Evolutionary conservation across 371 early-diverging fungal genomes (phyloP).

Genomic region (Mortierella sp.): DNA sequence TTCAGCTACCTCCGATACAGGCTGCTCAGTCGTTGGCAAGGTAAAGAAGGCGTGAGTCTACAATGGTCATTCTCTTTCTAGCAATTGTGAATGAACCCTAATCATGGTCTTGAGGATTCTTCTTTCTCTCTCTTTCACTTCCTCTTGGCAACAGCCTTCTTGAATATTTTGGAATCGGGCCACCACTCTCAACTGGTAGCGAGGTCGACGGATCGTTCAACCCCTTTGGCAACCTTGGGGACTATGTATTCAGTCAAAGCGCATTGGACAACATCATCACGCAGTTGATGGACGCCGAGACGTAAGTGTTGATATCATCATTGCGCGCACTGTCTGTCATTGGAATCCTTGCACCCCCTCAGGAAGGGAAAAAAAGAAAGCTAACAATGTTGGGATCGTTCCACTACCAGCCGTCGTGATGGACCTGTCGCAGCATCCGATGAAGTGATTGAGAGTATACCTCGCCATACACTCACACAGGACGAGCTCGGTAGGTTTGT

Average conservation of each 20-base stretch:
- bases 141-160: too few relatives aligned
- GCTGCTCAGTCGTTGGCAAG: too few relatives aligned
- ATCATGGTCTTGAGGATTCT: too few relatives aligned
- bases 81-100: too few relatives aligned
- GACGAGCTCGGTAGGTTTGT: conserved; percentile 61
- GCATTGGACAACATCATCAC: conserved; percentile 84
- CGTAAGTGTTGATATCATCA: conserved; percentile 40
- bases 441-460: conserved; percentile 67
- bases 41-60: too few relatives aligned
- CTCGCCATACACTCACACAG: conserved; percentile 57
- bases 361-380: too few relatives aligned
- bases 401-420: conserved; percentile 59
- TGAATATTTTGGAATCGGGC: conserved; percentile 22
- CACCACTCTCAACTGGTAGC: neutral
- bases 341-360: too few relatives aligned
- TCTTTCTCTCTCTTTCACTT: too few relatives aligned
- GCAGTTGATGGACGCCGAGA: conserved; percentile 81
- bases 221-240: conserved; percentile 65
- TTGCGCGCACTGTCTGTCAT: too few relatives aligned
- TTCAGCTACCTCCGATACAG: too few relatives aligned
- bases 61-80: too few relatives aligned
- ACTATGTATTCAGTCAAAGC: conserved; percentile 69
- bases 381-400: too few relatives aligned
- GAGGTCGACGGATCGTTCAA: conserved; percentile 42
- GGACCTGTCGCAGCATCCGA: conserved; percentile 80